These are phyloP conservation scores for Leccinum imitatum DNA, from an alignment of 768 basidiomycete genomes.

Conservation along the genomic window DNA sequence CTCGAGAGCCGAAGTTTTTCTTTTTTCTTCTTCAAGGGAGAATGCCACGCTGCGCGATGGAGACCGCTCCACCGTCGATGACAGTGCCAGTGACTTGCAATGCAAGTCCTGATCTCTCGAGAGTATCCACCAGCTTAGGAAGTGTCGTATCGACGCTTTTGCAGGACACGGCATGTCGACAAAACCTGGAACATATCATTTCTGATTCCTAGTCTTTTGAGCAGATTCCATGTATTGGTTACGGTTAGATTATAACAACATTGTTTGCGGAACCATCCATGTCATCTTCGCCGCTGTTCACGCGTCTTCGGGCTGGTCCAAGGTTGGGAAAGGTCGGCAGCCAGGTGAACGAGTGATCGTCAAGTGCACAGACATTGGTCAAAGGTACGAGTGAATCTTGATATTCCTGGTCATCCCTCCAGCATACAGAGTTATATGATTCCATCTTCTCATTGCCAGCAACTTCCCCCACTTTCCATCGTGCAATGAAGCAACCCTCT, in stretches of 20 bases:
- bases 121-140: slow-evolving; percentile 57
- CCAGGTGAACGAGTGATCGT: neutral
- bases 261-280: neutral
- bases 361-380: neutral
- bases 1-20: neutral
- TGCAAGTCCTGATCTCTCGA: slow-evolving; percentile 55
- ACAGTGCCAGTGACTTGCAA: slow-evolving; percentile 63
- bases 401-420: too few species aligned
- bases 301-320: too few species aligned
- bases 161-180: slow-evolving; percentile 65
- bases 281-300: neutral
- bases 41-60: slow-evolving; percentile 69
- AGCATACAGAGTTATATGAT: slow-evolving; percentile 22
- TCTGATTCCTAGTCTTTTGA: neutral
- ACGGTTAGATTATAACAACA: neutral
- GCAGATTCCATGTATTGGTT: neutral
- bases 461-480: slow-evolving; percentile 27
- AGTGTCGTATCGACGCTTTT: slow-evolving; percentile 56
- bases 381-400: neutral
- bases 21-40: slow-evolving; percentile 39
- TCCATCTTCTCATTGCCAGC: slow-evolving; percentile 27
- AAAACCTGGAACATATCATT: slow-evolving; percentile 48
- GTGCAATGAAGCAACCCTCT: slow-evolving; percentile 23
- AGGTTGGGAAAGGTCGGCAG: too few species aligned
- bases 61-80: slow-evolving; percentile 49